phyloP scores from a whole-genome alignment of 192 early-diverging fungal genomes.

The Coemansia sp. region DNA sequence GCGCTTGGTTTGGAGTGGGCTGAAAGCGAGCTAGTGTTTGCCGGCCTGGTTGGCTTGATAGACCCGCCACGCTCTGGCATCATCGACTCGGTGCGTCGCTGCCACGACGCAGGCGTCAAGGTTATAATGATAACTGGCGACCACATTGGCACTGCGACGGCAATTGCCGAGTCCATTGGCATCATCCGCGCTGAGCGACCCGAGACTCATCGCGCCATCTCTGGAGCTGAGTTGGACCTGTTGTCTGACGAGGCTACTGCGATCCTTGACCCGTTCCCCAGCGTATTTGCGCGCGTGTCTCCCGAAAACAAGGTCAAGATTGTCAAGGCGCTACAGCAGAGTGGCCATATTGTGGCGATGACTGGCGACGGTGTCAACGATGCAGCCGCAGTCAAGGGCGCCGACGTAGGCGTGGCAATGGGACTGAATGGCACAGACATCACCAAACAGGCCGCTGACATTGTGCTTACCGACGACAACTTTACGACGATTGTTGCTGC shows the following conservation, averaged over 20 bases:
- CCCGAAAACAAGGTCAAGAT: constrained; percentile 98
- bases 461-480: constrained; percentile 93
- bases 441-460: constrained; percentile 97
- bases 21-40: constrained; percentile 76
- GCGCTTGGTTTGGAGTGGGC: constrained; percentile 51
- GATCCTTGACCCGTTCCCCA: constrained; percentile 82
- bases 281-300: constrained; percentile 93
- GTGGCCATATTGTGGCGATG: constrained; percentile 79
- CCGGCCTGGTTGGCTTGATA: constrained; percentile 89
- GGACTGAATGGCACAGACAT: constrained; percentile 95
- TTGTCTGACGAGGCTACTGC: constrained; percentile 86
- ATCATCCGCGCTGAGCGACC: constrained; percentile 68
- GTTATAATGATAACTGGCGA: constrained; percentile 99
- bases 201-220: constrained; percentile 70
- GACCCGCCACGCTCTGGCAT: constrained; percentile 90
- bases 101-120: constrained; percentile 90
- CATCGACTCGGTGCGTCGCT: constrained; percentile 72
- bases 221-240: constrained; percentile 86
- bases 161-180: constrained; percentile 87
- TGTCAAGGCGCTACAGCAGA: constrained; percentile 83
- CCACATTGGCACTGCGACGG: constrained; percentile 88
- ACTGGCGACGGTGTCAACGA: constrained; percentile 98
- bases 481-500: constrained; percentile 95
- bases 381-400: constrained; percentile 93
- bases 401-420: constrained; percentile 97